Percentiles rank a stretch among this genome's conserved stretches.
These are phyloP conservation scores for Penicillium sp. DNA, from an alignment of 2,329 filamentous ascomycete species.

Conservation along the genomic window DNA sequence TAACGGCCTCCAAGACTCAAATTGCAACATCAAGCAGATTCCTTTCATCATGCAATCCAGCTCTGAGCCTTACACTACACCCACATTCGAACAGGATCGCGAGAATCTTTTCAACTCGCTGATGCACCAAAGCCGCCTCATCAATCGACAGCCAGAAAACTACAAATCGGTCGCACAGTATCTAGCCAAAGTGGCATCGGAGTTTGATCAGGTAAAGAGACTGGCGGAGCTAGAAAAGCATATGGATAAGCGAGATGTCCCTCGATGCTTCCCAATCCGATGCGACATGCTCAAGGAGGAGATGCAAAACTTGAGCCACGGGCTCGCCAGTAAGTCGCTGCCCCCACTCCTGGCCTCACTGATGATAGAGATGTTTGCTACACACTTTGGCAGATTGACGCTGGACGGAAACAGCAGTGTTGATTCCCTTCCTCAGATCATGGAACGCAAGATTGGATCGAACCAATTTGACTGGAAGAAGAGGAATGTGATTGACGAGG, in stretches of 20 bases:
- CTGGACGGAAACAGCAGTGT: neutral
- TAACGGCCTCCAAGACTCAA: neutral
- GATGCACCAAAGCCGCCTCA: neutral
- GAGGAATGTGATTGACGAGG: neutral
- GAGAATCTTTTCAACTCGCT: neutral
- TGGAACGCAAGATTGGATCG: neutral
- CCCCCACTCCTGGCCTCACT: neutral
- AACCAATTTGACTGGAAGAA: neutral
- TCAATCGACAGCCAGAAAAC: neutral
- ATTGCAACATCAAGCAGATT: neutral
- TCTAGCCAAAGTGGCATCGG: neutral
- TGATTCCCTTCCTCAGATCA: neutral
- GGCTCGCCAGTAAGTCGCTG: neutral
- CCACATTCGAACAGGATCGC: neutral
- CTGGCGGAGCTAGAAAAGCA: neutral
- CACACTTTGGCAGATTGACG: neutral
- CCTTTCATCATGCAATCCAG: neutral
- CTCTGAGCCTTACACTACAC: neutral
- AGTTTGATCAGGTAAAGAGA: neutral
- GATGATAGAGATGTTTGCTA: neutral
- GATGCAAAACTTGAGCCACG: neutral
- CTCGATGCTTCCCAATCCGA: neutral
- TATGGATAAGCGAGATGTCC: neutral
- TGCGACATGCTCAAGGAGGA: neutral
- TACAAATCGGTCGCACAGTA: neutral